These are phyloP conservation scores for Peziza echinospora DNA, from an alignment of 495 filamentous ascomycete genomes.

Conservation along the genomic window DNA sequence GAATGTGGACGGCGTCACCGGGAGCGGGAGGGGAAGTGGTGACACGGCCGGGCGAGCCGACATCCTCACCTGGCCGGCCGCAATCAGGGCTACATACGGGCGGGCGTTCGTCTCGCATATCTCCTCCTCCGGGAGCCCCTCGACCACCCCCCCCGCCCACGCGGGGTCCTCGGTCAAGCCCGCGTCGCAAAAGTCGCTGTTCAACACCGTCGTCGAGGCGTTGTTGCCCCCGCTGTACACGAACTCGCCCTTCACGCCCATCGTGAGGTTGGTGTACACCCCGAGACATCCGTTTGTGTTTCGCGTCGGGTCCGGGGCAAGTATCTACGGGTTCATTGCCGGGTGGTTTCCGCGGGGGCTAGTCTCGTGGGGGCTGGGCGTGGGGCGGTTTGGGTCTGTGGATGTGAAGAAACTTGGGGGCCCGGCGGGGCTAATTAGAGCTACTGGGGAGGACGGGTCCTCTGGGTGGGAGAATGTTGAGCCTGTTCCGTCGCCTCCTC, in stretches of 20 bases:
- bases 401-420: conserved; percentile 26
- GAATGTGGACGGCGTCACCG: conserved; percentile 42
- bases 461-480: conserved; percentile 13
- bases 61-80: conserved; percentile 41
- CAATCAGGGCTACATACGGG: conserved; percentile 30
- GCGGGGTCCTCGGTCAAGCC: conserved; percentile 32
- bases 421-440: conserved; percentile 22
- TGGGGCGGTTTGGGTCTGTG: conserved; percentile 29
- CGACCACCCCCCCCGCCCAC: conserved; percentile 23
- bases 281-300: conserved; percentile 39
- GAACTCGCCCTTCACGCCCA: too few species aligned
- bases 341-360: conserved; percentile 56
- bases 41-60: conserved; percentile 26
- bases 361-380: conserved; percentile 77
- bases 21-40: conserved; percentile 6
- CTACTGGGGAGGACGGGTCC: conserved; percentile 20
- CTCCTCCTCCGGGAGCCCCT: conserved; percentile 21
- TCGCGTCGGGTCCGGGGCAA: conserved; percentile 47
- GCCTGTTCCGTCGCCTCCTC: too few species aligned
- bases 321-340: conserved; percentile 63
- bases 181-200: conserved; percentile 48
- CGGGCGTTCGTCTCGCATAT: conserved; percentile 29
- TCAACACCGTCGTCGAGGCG: conserved; percentile 74
- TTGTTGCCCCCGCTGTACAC: too few species aligned
- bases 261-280: conserved; percentile 31